Percentiles rank a stretch among this genome's conserved stretches.
These are phyloP conservation scores for Cicer pinnatifidum DNA, from an alignment of 306 rosid genomes.

Conservation along the genomic window DNA sequence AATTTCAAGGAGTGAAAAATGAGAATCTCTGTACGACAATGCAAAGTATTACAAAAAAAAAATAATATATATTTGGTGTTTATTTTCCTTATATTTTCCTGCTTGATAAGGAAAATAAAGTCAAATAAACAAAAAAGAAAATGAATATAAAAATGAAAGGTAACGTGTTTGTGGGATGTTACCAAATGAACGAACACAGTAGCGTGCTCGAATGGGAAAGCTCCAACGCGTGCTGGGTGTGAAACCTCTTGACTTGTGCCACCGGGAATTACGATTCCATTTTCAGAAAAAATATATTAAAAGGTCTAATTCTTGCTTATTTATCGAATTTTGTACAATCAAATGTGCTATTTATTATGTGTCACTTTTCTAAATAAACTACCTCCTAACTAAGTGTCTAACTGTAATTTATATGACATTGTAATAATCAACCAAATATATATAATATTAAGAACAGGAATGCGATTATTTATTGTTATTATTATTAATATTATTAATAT, in stretches of 20 bases:
- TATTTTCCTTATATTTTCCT: slow-evolving; percentile 25
- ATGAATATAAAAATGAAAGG: neutral
- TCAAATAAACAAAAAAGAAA: neutral
- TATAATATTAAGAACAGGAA: neutral
- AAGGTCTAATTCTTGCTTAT: neutral
- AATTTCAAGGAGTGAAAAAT: slow-evolving; percentile 24
- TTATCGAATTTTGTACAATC: neutral
- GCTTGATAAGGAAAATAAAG: slow-evolving; percentile 33
- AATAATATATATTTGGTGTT: neutral
- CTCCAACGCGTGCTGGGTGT: slow-evolving; percentile 37
- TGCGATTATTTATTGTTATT: neutral
- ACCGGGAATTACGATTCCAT: neutral
- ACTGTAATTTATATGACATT: neutral
- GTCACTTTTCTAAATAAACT: slow-evolving; percentile 20
- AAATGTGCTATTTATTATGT: neutral
- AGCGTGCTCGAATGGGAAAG: neutral
- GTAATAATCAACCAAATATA: neutral
- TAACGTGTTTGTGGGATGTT: slow-evolving; percentile 13
- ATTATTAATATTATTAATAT: no score
- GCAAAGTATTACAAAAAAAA: neutral
- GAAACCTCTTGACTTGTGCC: slow-evolving; percentile 41
- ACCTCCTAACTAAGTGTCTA: neutral
- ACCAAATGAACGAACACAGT: slow-evolving; percentile 40
- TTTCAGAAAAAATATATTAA: neutral
- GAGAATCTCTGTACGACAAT: slow-evolving; percentile 29